Conservation (phyloP, 192 early-diverging fungal genomes). For the Kickxella alabastrina region DNA sequence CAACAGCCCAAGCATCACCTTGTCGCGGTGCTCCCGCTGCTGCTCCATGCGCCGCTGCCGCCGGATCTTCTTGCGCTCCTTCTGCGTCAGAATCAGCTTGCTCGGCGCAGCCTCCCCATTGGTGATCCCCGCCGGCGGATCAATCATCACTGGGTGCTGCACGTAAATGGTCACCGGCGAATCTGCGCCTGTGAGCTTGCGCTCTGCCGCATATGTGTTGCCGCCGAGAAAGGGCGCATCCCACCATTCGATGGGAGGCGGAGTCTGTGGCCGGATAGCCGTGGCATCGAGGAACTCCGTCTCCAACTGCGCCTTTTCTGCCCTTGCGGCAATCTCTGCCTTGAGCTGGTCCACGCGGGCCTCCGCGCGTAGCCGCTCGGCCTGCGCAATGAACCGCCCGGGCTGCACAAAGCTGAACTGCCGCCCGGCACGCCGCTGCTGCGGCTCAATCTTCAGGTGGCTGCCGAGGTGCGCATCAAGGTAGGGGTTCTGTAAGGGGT, state of each 20-base stretch:
- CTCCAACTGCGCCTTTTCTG: conserved; percentile 22
- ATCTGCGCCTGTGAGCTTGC: conserved; percentile 49
- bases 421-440: conserved; percentile 37
- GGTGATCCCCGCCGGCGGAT: conserved; percentile 29
- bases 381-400: conserved; percentile 78
- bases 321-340: conserved; percentile 31
- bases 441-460: conserved; percentile 35
- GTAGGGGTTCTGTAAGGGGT: conserved; percentile 84
- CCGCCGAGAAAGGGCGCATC: conserved; percentile 77
- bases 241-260: conserved; percentile 95
- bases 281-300: conserved; percentile 32
- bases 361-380: conserved; percentile 75
- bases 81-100: conserved; percentile 37
- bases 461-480: conserved; percentile 66
- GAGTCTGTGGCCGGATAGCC: conserved; percentile 57
- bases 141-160: conserved; percentile 31
- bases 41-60: conserved; percentile 79
- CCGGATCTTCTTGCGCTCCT: conserved; percentile 90
- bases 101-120: conserved; percentile 16
- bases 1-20: conserved; percentile 86
- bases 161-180: conserved; percentile 50
- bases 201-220: conserved; percentile 62
- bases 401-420: conserved; percentile 75
- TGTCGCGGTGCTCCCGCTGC: conserved; percentile 92
- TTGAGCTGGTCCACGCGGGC: conserved; percentile 53